A percentile compares a stretch with the other conserved stretches of the same genome.
Evolutionary conservation across 2,329 filamentous ascomycete genomes (phyloP).

Genomic region (Colletotrichum sp.): DNA sequence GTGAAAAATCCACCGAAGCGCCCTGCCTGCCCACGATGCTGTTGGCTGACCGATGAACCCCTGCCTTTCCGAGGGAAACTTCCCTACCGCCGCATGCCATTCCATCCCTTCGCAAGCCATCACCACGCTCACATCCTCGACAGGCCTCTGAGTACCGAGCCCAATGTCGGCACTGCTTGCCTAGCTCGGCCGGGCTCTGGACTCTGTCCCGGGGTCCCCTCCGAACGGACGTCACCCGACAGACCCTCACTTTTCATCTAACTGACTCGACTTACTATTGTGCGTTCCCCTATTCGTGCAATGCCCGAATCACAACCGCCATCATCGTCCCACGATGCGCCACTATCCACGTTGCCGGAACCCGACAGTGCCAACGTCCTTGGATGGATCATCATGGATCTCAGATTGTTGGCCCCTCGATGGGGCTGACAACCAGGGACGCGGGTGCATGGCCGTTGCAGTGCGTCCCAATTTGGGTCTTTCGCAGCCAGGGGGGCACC

Average conservation of each 20-base stretch:
- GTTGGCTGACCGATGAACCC: background rate
- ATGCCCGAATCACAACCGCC: background rate
- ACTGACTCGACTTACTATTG: background rate
- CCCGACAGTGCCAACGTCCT: background rate
- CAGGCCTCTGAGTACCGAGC: background rate
- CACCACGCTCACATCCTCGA: background rate
- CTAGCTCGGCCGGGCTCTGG: background rate
- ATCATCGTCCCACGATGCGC: background rate
- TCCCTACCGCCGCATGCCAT: background rate
- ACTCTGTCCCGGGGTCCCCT: background rate
- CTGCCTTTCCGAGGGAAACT: background rate
- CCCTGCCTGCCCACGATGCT: background rate
- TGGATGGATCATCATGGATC: background rate
- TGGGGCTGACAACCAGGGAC: background rate
- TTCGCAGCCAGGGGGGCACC: background rate
- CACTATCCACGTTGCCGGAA: background rate
- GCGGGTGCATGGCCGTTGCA: background rate
- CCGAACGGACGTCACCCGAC: constrained; percentile 10
- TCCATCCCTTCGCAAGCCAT: background rate
- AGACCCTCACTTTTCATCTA: background rate
- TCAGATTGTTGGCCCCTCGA: background rate
- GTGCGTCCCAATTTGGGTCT: background rate
- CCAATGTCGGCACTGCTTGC: background rate
- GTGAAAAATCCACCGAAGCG: background rate
- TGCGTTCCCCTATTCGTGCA: background rate